Percentiles rank a stretch among this genome's conserved stretches.
These are phyloP conservation scores for Geranomyces michiganensis DNA, from an alignment of 192 early-diverging fungal species.

Conservation along the genomic window DNA sequence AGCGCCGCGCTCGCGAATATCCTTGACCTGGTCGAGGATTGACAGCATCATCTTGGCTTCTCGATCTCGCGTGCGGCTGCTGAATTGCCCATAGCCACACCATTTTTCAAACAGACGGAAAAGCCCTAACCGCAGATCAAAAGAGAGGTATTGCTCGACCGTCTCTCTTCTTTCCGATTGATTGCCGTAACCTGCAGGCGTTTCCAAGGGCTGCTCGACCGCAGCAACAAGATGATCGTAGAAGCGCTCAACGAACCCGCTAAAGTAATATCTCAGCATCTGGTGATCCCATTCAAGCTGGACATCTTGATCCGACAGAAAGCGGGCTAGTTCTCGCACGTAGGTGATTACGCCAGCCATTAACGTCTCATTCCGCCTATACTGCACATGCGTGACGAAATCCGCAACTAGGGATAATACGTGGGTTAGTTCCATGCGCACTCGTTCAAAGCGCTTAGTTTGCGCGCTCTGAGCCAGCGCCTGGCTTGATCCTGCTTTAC, in stretches of 20 bases:
- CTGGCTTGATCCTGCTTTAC: conserved; percentile 60
- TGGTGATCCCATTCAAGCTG: conserved; percentile 88
- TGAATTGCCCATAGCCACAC: conserved; percentile 81
- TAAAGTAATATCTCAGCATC: conserved; percentile 84
- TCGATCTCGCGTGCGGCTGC: conserved; percentile 56
- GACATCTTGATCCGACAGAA: conserved; percentile 76
- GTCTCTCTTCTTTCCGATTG: background rate
- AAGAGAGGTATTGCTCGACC: conserved; percentile 58
- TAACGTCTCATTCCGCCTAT: conserved; percentile 63
- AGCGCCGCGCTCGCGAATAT: conserved; percentile 65
- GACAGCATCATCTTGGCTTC: conserved; percentile 70
- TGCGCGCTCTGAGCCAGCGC: conserved; percentile 33
- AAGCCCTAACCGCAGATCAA: conserved; percentile 72
- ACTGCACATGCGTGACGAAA: conserved; percentile 59
- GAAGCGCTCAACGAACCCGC: conserved; percentile 82
- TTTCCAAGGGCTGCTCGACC: background rate
- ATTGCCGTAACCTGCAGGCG: background rate
- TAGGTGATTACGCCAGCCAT: conserved; percentile 72
- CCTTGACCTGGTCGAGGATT: conserved; percentile 73
- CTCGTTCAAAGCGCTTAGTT: conserved; percentile 64
- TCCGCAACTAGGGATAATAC: conserved; percentile 70
- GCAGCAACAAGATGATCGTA: conserved; percentile 65
- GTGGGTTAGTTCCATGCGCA: conserved; percentile 74
- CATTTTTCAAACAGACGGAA: conserved; percentile 91
- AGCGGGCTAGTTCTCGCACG: conserved; percentile 40